Base-by-base conservation (phyloP, 1,284 basidiomycete genomes). In the Marasmius fiardii region DNA sequence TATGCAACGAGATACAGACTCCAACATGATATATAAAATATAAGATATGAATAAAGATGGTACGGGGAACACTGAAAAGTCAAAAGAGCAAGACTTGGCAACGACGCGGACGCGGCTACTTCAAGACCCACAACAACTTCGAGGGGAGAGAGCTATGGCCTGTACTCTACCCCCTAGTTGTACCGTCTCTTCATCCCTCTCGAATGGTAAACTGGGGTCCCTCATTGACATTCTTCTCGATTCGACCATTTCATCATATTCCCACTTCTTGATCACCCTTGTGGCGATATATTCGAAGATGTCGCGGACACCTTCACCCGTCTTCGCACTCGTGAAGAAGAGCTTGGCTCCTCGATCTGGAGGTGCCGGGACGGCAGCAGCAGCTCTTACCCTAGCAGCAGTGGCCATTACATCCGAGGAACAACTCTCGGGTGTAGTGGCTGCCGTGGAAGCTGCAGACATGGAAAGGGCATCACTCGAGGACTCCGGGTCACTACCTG, bases 291-390 rank as follows among this genome's bases (percentile, higher is more conserved):
- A 88, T 63, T 82, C 83, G 64, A 90, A 91, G 16, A 89, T 82
- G 1, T 83, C 81, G 2, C 66, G 55, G 1, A 90, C 85, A n/a
- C 85, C 83, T 48, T 79, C 76, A 0, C 89, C 88, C 11, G 85
- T 88, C 68, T 88, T 88, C 3, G 89, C 88, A 1, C 85, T 88
- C 7, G 87, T 81, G 64, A 87, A 84, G 68, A 90, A 88, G 5
- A 89, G 68, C 61, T 75, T 79, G 0, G 86, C 84, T 1, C 85
- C 79, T 1, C 67, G 72, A 43, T 81, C 78, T 0, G 73, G 78
- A 3, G 67, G 65, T 0, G 68, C 62, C 8, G 72, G 72, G 10
- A 68, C 60, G 52, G 55, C 41, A 50, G 35, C 53, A 53, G 60
- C 45, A 35, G 61, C 52, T 20, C 66, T 43, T 53, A 63, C 51